phyloP scores from a whole-genome alignment of 371 early-diverging fungal genomes.

The Mortierella sp. region DNA sequence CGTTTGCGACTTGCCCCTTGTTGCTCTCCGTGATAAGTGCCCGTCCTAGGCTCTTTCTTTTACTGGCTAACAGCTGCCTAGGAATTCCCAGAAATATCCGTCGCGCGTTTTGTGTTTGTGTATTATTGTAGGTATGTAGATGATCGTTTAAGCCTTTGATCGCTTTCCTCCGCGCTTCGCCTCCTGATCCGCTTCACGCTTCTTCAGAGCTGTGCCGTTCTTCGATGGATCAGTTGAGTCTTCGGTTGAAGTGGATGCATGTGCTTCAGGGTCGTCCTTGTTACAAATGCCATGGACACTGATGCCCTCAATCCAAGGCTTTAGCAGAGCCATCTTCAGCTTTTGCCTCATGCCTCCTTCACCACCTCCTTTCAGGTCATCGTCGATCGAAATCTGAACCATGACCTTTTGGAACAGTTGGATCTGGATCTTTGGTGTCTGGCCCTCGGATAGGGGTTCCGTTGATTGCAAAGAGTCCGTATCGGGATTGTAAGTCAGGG shows the following conservation, averaged over 20 bases:
- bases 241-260: conserved; percentile 2
- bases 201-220: conserved; percentile 14
- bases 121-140: neutral
- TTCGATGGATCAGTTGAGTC: neutral
- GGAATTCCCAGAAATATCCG: no score
- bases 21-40: no score
- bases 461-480: conserved; percentile 54
- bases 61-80: no score
- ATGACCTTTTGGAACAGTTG: conserved; percentile 80
- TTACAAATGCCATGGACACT: conserved; percentile 54
- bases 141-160: conserved; percentile 9
- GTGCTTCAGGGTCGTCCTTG: conserved; percentile 38
- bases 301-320: conserved; percentile 71
- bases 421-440: conserved; percentile 61
- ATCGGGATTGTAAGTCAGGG: conserved; percentile 57
- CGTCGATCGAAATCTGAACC: conserved; percentile 83
- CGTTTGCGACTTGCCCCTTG: no score
- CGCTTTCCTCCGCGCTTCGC: conserved; percentile 32
- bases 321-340: conserved; percentile 72
- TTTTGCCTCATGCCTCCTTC: conserved; percentile 76
- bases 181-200: conserved; percentile 27
- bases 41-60: no score
- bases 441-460: conserved; percentile 42
- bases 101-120: no score
- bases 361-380: conserved; percentile 62